phyloP scores from a whole-genome alignment of 164 flowering plant species.

The Stephania cephalantha region DNA sequence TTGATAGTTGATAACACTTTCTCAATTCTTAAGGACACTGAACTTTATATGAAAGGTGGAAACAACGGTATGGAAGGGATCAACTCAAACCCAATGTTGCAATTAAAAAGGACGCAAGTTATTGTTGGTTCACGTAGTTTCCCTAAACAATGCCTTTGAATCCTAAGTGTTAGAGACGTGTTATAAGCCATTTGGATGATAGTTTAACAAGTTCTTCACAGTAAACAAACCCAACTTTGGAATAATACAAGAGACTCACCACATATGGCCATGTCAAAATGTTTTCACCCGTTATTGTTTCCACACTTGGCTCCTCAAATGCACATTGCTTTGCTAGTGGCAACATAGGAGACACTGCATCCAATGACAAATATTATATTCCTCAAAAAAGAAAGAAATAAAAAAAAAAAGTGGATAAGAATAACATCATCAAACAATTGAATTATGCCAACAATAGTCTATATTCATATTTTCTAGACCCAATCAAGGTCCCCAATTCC shows the following conservation, averaged over 20 bases:
- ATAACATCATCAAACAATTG: background rate
- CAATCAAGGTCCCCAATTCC: background rate
- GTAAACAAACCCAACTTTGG: background rate
- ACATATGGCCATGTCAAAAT: conserved; percentile 95
- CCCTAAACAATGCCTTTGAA: background rate
- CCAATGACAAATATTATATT: background rate
- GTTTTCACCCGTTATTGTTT: conserved; percentile 85
- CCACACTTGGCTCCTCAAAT: conserved; percentile 95
- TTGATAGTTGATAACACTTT: background rate
- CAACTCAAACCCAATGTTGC: background rate
- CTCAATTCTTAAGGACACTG: background rate
- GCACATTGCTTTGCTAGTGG: conserved; percentile 98
- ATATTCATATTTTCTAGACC: background rate
- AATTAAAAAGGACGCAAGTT: too few species aligned
- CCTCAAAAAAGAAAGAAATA: background rate
- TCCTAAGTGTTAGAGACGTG: background rate
- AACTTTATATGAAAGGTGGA: background rate
- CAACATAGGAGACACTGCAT: conserved; percentile 97
- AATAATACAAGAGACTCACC: conserved; percentile 43
- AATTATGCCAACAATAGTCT: background rate
- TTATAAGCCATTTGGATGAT: background rate
- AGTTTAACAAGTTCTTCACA: background rate
- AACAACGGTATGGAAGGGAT: background rate
- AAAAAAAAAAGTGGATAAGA: background rate
- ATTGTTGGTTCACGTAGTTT: background rate